Conservation (phyloP, 352 stramenopile genomes). For the Phytophthora rubi region DNA sequence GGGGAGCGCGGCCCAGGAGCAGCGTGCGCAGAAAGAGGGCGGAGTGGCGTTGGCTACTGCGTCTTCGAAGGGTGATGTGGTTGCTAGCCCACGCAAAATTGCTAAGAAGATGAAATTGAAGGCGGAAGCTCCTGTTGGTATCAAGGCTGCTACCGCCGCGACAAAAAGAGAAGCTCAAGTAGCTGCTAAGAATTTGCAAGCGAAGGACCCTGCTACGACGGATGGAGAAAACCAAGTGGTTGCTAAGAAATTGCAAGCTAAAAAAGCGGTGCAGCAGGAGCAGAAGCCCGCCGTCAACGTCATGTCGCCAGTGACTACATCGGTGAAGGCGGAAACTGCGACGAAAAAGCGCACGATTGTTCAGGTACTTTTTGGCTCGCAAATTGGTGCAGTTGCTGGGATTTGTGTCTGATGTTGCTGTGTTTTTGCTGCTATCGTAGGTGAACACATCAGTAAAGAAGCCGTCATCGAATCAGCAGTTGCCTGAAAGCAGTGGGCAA, state of each 20-base stretch:
- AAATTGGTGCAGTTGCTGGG: not conserved
- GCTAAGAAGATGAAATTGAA: not conserved
- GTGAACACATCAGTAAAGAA: not conserved
- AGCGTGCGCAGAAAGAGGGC: slow-evolving; percentile 8
- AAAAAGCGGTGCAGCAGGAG: not conserved
- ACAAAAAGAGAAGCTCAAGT: not conserved
- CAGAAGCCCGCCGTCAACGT: not conserved
- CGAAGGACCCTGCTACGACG: not conserved
- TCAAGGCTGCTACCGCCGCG: not conserved
- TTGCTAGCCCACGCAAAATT: not conserved
- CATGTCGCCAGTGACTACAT: not conserved
- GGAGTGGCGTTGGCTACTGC: not conserved
- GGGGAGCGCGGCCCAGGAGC: not conserved
- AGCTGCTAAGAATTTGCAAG: not conserved
- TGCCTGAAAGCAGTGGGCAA: not conserved
- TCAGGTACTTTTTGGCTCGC: not conserved
- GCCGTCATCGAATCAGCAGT: not conserved
- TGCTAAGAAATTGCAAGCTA: not conserved
- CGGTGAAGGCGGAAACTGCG: not conserved
- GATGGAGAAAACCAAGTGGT: not conserved
- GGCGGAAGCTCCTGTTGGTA: not conserved
- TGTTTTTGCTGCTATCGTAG: not conserved
- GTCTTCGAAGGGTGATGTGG: slow-evolving; percentile 9
- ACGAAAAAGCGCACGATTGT: not conserved
- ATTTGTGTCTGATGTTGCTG: not conserved